Evolutionary conservation across 768 basidiomycete genomes (phyloP).

Genomic region (Nevesoporus exiguus): DNA sequence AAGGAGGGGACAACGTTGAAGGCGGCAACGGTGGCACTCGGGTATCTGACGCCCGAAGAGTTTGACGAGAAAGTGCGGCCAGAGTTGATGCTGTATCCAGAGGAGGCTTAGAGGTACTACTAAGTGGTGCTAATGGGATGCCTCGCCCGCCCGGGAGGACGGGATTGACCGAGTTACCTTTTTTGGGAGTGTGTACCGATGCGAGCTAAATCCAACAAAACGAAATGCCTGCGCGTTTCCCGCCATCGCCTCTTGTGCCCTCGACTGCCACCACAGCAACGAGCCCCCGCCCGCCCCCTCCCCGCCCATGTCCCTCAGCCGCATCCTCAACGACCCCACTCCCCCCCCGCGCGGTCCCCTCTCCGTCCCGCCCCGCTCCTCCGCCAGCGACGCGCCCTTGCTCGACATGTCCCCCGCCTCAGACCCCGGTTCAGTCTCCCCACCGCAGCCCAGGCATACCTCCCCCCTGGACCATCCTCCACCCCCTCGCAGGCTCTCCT

Average conservation of each 20-base stretch:
- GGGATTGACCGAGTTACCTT: conserved; percentile 26
- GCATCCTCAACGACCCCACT: conserved; percentile 77
- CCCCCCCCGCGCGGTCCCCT: conserved; percentile 35
- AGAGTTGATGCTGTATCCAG: conserved; percentile 84
- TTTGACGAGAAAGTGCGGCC: conserved; percentile 94
- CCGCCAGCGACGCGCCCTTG: conserved; percentile 19
- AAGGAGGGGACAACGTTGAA: conserved; percentile 96
- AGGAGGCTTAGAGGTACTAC: conserved; percentile 36
- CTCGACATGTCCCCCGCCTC: conserved; percentile 25
- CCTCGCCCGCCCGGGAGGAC: background rate
- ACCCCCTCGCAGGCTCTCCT: conserved; percentile 31
- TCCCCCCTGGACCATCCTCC: conserved; percentile 33
- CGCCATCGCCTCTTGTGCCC: conserved; percentile 25
- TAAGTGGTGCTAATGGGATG: background rate
- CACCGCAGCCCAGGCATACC: conserved; percentile 19
- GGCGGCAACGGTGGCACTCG: conserved; percentile 87
- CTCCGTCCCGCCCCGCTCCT: conserved; percentile 2
- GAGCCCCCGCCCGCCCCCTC: conserved; percentile 8
- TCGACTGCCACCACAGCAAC: conserved; percentile 15
- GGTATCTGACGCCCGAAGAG: conserved; percentile 82
- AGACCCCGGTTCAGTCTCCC: conserved; percentile 17
- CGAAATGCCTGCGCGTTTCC: conserved; percentile 33
- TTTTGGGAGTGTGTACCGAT: conserved; percentile 33
- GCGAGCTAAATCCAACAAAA: conserved; percentile 36
- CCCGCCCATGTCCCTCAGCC: conserved; percentile 63